Percentiles rank a stretch among this genome's conserved stretches.
These are phyloP conservation scores for Fusarium sp. DNA, from an alignment of 2,329 filamentous ascomycete genomes.

Conservation along the genomic window DNA sequence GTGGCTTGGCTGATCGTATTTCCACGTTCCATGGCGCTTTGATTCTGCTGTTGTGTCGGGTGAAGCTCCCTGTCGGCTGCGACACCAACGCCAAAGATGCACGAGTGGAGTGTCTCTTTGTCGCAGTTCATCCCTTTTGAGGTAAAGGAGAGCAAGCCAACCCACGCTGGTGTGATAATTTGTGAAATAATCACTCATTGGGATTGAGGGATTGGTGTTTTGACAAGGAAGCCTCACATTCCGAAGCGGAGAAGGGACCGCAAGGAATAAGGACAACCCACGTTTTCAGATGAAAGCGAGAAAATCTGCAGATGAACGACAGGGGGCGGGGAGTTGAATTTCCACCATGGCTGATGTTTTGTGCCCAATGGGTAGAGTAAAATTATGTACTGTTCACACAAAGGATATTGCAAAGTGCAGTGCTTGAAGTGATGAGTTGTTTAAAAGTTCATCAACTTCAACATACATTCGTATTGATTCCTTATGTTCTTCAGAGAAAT, in stretches of 20 bases:
- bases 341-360: background rate
- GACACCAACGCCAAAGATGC: constrained; percentile 3
- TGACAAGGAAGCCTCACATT: background rate
- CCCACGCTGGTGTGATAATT: constrained; percentile 6
- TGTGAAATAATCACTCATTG: constrained; percentile 28
- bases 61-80: constrained; percentile 1
- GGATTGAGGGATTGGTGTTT: constrained; percentile 8
- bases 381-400: background rate
- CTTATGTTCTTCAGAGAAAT: background rate
- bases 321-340: constrained; percentile 35
- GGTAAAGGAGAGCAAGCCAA: background rate
- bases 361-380: background rate
- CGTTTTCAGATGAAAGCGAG: constrained; percentile 12
- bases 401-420: background rate
- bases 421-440: background rate
- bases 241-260: constrained; percentile 8
- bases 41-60: constrained; percentile 7
- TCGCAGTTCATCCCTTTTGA: constrained; percentile 10
- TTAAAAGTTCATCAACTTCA: too few relatives aligned
- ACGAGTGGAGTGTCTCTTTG: constrained; percentile 20
- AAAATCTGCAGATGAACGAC: constrained; percentile 21
- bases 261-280: constrained; percentile 26
- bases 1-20: constrained; percentile 1
- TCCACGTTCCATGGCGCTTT: constrained; percentile 19
- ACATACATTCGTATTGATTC: background rate